Evolutionary conservation across 495 filamentous ascomycete species (phyloP).

Genomic region (Podospora fimiseda): DNA sequence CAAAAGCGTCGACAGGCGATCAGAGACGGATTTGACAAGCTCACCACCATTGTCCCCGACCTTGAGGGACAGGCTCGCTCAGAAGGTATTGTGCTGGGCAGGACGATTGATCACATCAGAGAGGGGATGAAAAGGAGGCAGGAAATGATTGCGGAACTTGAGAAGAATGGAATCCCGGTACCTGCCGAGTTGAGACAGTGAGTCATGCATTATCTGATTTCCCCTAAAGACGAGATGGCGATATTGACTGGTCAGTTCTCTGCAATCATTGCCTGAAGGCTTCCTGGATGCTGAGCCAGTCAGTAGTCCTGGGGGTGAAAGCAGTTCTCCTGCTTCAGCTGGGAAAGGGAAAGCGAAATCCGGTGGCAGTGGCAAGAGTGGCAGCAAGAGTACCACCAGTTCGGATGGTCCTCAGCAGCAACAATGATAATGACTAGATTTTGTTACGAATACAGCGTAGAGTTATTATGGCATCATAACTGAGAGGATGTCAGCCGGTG

Average conservation of each 20-base stretch:
- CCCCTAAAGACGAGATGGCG: neutral
- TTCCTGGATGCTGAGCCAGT: neutral
- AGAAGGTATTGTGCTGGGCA: constrained; percentile 74
- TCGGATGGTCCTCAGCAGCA: too few species aligned
- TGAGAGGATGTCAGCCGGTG: too few species aligned
- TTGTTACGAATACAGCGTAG: too few species aligned
- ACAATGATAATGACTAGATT: too few species aligned
- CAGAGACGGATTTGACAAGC: constrained; percentile 75
- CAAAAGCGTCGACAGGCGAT: constrained; percentile 85
- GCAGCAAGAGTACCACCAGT: too few species aligned
- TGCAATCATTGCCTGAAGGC: neutral
- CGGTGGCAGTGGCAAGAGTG: too few species aligned
- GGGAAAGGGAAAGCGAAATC: too few species aligned
- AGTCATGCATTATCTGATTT: neutral
- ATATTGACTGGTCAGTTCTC: neutral
- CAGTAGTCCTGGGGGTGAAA: neutral
- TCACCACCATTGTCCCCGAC: constrained; percentile 78
- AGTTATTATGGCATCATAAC: too few species aligned
- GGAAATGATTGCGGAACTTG: constrained; percentile 42
- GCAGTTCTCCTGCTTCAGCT: too few species aligned
- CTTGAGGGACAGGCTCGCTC: constrained; percentile 77
- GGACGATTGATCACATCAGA: constrained; percentile 66
- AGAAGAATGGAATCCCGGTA: constrained; percentile 19
- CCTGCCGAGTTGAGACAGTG: constrained; percentile 15
- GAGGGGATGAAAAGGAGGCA: constrained; percentile 56